Percentiles rank a stretch among this genome's conserved stretches.
Evolutionary conservation across 2,329 filamentous ascomycete species (phyloP).

Genomic region (Microdochium trichocladiopsis): DNA sequence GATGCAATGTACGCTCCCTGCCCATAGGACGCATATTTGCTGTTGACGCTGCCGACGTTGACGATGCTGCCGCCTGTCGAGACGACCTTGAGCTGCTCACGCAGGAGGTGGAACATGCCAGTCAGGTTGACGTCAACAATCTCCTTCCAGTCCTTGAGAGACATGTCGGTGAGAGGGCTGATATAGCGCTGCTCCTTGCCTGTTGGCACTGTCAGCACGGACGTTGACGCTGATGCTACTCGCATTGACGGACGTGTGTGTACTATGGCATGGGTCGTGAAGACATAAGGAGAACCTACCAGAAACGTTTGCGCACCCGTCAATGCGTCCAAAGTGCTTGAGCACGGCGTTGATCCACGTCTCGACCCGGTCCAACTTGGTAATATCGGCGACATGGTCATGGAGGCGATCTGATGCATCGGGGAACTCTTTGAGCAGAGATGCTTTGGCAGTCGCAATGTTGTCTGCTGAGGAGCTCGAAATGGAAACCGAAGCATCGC

Average conservation of each 20-base stretch:
- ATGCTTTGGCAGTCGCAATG: slow-evolving; percentile 13
- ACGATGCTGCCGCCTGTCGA: slow-evolving; percentile 33
- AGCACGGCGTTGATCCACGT: slow-evolving; percentile 24
- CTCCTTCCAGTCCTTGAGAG: slow-evolving; percentile 32
- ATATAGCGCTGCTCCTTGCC: slow-evolving; percentile 7
- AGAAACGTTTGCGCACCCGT: neutral
- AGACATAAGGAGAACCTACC: neutral
- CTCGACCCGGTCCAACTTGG: slow-evolving; percentile 21
- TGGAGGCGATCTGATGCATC: slow-evolving; percentile 6
- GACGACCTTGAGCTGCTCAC: slow-evolving; percentile 37
- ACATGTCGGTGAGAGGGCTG: slow-evolving; percentile 14
- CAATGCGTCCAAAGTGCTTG: neutral
- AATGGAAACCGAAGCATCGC: slow-evolving; percentile 23
- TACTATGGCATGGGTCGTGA: too few species aligned
- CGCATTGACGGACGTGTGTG: too few species aligned
- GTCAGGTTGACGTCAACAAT: slow-evolving; percentile 34
- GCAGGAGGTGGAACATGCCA: slow-evolving; percentile 42
- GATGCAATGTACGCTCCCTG: slow-evolving; percentile 21
- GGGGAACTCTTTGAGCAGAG: slow-evolving; percentile 14
- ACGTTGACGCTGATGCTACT: too few species aligned
- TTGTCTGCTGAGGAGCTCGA: slow-evolving; percentile 18
- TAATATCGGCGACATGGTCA: slow-evolving; percentile 17
- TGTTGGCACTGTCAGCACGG: neutral
- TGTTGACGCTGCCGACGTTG: slow-evolving; percentile 33
- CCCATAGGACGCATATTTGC: slow-evolving; percentile 23